These are phyloP conservation scores for Tetradesmus obliquus DNA, from an alignment of 139 green algal species.

Conservation along the genomic window DNA sequence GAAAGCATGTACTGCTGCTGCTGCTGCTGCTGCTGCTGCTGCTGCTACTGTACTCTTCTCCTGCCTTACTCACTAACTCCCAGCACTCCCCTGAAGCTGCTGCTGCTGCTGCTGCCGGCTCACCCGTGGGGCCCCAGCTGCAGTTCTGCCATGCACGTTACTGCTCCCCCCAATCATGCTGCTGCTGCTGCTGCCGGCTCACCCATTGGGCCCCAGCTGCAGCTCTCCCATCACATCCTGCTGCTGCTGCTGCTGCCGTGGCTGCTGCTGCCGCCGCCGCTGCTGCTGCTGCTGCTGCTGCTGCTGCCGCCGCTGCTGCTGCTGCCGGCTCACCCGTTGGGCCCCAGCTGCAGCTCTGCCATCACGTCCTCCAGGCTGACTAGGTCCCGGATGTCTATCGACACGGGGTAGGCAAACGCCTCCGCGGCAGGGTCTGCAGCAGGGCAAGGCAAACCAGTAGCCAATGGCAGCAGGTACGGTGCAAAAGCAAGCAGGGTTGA, in stretches of 20 bases:
- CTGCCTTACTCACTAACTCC: not conserved
- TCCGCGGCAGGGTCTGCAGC: slow-evolving; percentile 94
- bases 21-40: not conserved
- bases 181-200: not conserved
- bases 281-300: not conserved
- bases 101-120: slow-evolving; percentile 1
- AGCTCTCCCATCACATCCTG: slow-evolving; percentile 97
- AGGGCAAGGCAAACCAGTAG: not conserved
- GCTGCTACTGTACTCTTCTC: not conserved
- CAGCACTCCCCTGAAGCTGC: not conserved
- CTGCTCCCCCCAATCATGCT: too few species aligned
- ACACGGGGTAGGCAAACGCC: slow-evolving; percentile 92
- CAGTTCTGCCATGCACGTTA: slow-evolving; percentile 87
- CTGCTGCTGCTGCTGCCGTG: not conserved
- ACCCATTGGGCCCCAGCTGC: slow-evolving; percentile 90
- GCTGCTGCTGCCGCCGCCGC: too few species aligned
- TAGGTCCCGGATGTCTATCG: slow-evolving; percentile 90
- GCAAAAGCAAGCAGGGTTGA: slow-evolving; percentile 12
- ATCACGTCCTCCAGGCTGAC: slow-evolving; percentile 96
- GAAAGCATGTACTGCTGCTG: too few species aligned
- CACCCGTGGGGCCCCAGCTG: slow-evolving; percentile 96
- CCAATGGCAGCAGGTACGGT: not conserved
- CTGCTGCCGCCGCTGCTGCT: not conserved
- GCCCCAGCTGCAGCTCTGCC: slow-evolving; percentile 95
- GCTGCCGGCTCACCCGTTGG: slow-evolving; percentile 85